phyloP scores from a whole-genome alignment of 129 eudicot species.

The Artemisia tridentata region DNA sequence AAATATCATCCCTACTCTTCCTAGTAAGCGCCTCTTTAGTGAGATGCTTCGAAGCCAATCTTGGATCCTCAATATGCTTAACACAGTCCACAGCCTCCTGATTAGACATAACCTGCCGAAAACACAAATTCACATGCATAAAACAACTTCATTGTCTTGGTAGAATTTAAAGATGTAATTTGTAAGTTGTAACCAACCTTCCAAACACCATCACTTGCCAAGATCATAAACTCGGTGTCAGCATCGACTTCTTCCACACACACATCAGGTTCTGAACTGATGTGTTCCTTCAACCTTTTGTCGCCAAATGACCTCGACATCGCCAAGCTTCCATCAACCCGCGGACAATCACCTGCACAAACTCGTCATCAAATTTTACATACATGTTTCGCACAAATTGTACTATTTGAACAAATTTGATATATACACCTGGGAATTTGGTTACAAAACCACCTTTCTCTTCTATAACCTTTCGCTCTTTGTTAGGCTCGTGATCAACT shows the following conservation, averaged over 20 bases:
- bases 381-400: background rate
- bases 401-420: background rate
- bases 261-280: slow-evolving; percentile 81
- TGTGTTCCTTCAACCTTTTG: slow-evolving; percentile 69
- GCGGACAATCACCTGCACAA: slow-evolving; percentile 72
- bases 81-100: slow-evolving; percentile 80
- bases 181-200: slow-evolving; percentile 42
- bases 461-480: slow-evolving; percentile 58
- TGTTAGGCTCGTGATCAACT: slow-evolving; percentile 78
- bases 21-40: slow-evolving; percentile 59
- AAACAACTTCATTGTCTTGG: background rate
- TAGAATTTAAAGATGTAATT: background rate
- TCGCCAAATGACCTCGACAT: slow-evolving; percentile 95
- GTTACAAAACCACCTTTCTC: slow-evolving; percentile 76
- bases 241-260: slow-evolving; percentile 49
- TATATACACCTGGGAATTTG: slow-evolving; percentile 52
- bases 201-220: slow-evolving; percentile 93
- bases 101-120: slow-evolving; percentile 70
- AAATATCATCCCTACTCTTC: slow-evolving; percentile 70
- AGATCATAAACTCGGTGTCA: slow-evolving; percentile 58
- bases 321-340: slow-evolving; percentile 84
- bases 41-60: slow-evolving; percentile 56
- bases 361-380: background rate
- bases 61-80: slow-evolving; percentile 53
- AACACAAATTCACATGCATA: background rate